A percentile compares a stretch with the other conserved stretches of the same genome.
Conservation (phyloP, 2,329 filamentous ascomycete species). For the Cercospora berteroae region DNA sequence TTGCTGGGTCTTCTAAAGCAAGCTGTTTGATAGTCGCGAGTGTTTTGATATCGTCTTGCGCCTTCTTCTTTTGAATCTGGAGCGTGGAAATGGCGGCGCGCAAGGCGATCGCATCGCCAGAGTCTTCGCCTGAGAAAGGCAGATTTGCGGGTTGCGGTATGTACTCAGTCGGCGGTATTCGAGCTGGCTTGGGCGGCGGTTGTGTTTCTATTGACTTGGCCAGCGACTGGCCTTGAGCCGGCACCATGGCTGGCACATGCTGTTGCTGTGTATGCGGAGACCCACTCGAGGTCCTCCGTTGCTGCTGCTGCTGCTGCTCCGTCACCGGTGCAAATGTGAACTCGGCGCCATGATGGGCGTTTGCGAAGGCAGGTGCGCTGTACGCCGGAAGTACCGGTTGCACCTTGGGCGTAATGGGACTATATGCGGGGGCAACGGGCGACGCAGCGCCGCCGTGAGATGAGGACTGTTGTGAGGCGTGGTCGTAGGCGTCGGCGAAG, state of each 20-base stretch:
- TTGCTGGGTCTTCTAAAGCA: slow-evolving; percentile 68
- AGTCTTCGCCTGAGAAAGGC: slow-evolving; percentile 54
- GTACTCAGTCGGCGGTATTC: slow-evolving; percentile 35
- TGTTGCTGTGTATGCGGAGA: slow-evolving; percentile 3
- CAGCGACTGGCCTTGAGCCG: slow-evolving; percentile 2
- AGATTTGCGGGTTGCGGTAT: slow-evolving; percentile 45
- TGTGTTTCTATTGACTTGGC: slow-evolving; percentile 1
- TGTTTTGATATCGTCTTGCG: slow-evolving; percentile 69
- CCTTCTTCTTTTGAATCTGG: slow-evolving; percentile 79
- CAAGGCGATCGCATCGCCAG: slow-evolving; percentile 84
- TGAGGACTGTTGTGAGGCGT: background rate
- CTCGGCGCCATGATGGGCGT: slow-evolving; percentile 23
- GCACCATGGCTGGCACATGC: background rate
- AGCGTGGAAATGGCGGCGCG: slow-evolving; percentile 81
- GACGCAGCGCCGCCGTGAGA: slow-evolving; percentile 20
- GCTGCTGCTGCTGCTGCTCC: background rate
- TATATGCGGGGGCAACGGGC: slow-evolving; percentile 33
- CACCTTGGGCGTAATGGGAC: slow-evolving; percentile 38
- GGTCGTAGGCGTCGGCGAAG: background rate
- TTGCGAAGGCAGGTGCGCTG: slow-evolving; percentile 14
- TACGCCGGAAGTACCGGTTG: slow-evolving; percentile 32
- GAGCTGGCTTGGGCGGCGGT: slow-evolving; percentile 6
- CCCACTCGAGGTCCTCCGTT: background rate
- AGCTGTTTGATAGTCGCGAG: slow-evolving; percentile 68
- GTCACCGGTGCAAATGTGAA: slow-evolving; percentile 19